Conservation (phyloP, 129 eudicot species). For the Escallonia rubra region DNA sequence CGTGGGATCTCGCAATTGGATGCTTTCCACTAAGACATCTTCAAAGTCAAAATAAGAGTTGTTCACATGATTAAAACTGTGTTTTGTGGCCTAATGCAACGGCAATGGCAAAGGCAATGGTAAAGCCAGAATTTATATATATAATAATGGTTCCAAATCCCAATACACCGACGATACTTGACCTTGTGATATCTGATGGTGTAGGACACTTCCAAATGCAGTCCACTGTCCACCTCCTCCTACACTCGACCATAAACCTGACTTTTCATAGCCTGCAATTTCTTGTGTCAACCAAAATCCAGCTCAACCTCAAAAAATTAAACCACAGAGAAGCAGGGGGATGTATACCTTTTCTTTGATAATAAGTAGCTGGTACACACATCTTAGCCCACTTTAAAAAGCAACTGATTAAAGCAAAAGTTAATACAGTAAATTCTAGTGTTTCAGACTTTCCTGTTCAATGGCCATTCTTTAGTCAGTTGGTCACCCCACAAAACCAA, state of each 20-base stretch:
- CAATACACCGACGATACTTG: no score
- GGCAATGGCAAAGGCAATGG: no score
- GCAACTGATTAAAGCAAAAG: conserved; percentile 2
- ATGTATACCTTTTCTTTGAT: not conserved
- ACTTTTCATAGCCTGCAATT: not conserved
- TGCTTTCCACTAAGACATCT: no score
- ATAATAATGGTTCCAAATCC: no score
- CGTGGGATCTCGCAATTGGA: no score
- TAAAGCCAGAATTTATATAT: no score
- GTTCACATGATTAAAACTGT: no score
- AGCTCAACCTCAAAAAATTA: conserved; percentile 8
- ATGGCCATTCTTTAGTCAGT: conserved; percentile 6
- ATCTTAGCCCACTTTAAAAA: not conserved
- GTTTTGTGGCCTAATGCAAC: no score
- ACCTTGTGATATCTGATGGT: no score
- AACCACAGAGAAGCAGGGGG: not conserved
- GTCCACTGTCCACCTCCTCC: not conserved
- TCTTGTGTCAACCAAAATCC: conserved; percentile 3
- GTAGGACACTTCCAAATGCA: no score
- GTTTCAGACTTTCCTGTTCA: conserved; percentile 14
- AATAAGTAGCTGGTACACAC: not conserved
- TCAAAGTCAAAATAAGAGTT: no score
- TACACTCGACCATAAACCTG: conserved; percentile 3
- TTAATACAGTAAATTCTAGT: not conserved
- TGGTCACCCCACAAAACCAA: conserved; percentile 17